Conservation (phyloP, 2,329 filamentous ascomycete genomes). For the Piedraia hortae region DNA sequence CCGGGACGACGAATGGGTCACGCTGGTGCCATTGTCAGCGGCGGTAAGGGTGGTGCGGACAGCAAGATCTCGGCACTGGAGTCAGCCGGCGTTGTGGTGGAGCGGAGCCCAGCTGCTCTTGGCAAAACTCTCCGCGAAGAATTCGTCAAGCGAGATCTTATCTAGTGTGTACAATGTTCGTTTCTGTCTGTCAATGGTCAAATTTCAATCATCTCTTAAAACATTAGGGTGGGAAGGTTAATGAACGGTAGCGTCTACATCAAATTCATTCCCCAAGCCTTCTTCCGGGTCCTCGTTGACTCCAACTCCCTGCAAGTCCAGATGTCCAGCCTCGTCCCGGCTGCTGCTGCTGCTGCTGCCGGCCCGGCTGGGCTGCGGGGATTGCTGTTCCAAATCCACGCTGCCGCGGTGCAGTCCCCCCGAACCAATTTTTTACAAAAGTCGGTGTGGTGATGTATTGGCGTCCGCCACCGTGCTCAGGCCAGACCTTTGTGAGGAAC, state of each 20-base stretch:
- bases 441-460: conserved; percentile 50
- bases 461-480: conserved; percentile 57
- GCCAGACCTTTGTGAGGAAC: conserved; percentile 69
- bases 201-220: background rate
- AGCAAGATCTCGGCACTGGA: conserved; percentile 93
- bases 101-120: conserved; percentile 73
- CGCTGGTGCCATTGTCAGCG: conserved; percentile 90
- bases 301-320: conserved; percentile 22
- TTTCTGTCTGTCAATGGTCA: background rate
- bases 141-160: conserved; percentile 84
- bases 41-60: conserved; percentile 91
- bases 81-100: conserved; percentile 78
- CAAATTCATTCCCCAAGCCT: too few species aligned
- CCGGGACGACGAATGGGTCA: conserved; percentile 95
- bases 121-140: conserved; percentile 85
- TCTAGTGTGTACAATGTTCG: conserved; percentile 29
- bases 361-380: conserved; percentile 11
- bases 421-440: conserved; percentile 40
- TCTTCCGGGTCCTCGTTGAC: conserved; percentile 31
- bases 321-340: conserved; percentile 11
- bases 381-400: conserved; percentile 35
- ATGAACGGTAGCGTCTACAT: too few species aligned
- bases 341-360: conserved; percentile 8
- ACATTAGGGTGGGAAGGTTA: background rate
- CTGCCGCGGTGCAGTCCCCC: conserved; percentile 15